A percentile compares a stretch with the other conserved stretches of the same genome.
These are phyloP conservation scores for Anisodus acutangulus DNA, from an alignment of 257 asterid species.

Conservation along the genomic window DNA sequence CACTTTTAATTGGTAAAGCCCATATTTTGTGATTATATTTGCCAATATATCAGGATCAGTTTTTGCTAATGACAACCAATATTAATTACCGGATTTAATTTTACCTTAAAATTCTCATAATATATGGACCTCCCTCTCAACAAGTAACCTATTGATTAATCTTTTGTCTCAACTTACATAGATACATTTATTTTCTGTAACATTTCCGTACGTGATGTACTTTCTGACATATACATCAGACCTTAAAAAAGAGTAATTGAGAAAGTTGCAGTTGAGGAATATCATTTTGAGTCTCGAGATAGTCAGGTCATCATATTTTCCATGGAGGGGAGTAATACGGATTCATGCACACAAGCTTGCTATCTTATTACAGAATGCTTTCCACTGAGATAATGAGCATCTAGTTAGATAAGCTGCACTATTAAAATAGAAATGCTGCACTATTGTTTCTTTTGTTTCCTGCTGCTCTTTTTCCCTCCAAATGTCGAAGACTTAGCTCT, in stretches of 20 bases:
- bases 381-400: not conserved
- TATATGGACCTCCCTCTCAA: slow-evolving; percentile 15
- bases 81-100: not conserved
- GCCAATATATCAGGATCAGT: not conserved
- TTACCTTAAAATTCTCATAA: slow-evolving; percentile 8
- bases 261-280: not conserved
- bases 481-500: slow-evolving; percentile 22
- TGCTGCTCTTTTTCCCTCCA: slow-evolving; percentile 9
- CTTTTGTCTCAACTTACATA: not conserved
- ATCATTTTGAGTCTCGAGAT: not conserved
- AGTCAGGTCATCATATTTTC: not conserved
- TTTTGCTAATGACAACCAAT: slow-evolving; percentile 14
- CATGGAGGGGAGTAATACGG: not conserved
- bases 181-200: slow-evolving; percentile 8
- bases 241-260: not conserved
- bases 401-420: slow-evolving; percentile 1
- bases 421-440: not conserved
- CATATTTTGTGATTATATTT: not conserved
- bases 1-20: slow-evolving; percentile 19
- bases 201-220: not conserved
- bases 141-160: slow-evolving; percentile 1
- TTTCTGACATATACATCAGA: not conserved
- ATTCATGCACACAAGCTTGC: slow-evolving; percentile 1
- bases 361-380: slow-evolving; percentile 5
- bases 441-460: not conserved